Evolutionary conservation across 2,329 filamentous ascomycete genomes (phyloP).

Genomic region (Ceratocystis albifundus): DNA sequence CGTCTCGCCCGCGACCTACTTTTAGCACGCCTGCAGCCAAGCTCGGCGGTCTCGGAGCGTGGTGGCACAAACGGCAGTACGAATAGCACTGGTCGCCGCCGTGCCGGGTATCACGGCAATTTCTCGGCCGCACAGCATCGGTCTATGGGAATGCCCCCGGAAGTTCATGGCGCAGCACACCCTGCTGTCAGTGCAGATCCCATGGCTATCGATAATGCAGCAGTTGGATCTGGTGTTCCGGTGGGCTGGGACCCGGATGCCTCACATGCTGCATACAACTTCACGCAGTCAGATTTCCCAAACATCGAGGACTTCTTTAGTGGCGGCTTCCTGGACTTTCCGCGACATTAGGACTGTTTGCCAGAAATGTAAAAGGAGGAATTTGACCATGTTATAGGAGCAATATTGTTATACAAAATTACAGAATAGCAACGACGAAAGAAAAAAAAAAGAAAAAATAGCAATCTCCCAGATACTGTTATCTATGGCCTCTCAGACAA

Average conservation of each 20-base stretch:
- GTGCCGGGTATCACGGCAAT: conserved; percentile 15
- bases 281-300: conserved; percentile 18
- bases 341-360: conserved; percentile 2
- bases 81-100: not conserved
- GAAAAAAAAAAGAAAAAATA: conserved; percentile 8
- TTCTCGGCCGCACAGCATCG: conserved; percentile 17
- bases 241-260: conserved; percentile 9
- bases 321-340: conserved; percentile 23
- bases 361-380: not conserved
- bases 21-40: conserved; percentile 17
- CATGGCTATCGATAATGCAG: conserved; percentile 19
- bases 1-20: conserved; percentile 22
- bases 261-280: not conserved
- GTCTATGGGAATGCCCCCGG: not conserved
- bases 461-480: not conserved
- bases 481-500: not conserved
- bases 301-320: conserved; percentile 23
- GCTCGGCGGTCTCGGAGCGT: conserved; percentile 6
- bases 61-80: not conserved
- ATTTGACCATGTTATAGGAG: not conserved
- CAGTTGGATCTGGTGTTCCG: not conserved
- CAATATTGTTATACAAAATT: not conserved
- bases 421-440: not conserved
- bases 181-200: not conserved
- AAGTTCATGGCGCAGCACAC: not conserved